Base-by-base conservation (phyloP, 805 yeast genomes). In the Naumovozyma castellii region DNA sequence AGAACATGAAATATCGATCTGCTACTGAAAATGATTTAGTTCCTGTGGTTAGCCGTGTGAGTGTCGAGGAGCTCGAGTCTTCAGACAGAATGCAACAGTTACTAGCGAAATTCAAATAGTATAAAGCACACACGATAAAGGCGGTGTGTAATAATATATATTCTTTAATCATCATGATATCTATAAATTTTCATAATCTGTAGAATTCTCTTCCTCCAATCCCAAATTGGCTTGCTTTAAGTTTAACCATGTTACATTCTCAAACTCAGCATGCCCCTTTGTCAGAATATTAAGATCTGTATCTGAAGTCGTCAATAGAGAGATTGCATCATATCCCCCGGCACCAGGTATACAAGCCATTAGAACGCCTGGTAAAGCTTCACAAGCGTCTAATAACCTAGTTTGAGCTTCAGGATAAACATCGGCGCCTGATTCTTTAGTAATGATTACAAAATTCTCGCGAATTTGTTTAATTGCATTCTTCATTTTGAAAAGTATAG, bases 291-390 rank as follows among this genome's bases (percentile, higher is more conserved):
- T 39, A 34, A 76, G 65, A 9, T 49, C 43, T 2, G 73, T 57
- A 1, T 60, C 53, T 19, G 72, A 75, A 2, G 73, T 68, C 2
- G 81, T 80, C 19, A 92, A 60, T 19, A 90, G 53, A 41, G 94
- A 75, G 15, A 92, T 75, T 1, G 98, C 98, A 65, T 92, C 98
- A 56, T 78, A 83, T 0, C 98, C 98, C 19, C 98, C 98, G 0
- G 98, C 98, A 2, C 98, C 98, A 0, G 98, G 98, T 3, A 92
- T 95, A 27, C 92, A 88, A n/a, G 95, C 97, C 0, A 95, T 94
- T 15, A 90, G 50, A 22, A 86, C 92, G 13, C 98, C 98, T 0
- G 66, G 66, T 16, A 84, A 54, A 6, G 59, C 48, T 32, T 69
- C 57, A 42, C 83, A 76, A 14, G 65, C 57, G 53, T 90, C 76